phyloP scores from a whole-genome alignment of 2,329 filamentous ascomycete genomes.

The Phialocephala subalpina region DNA sequence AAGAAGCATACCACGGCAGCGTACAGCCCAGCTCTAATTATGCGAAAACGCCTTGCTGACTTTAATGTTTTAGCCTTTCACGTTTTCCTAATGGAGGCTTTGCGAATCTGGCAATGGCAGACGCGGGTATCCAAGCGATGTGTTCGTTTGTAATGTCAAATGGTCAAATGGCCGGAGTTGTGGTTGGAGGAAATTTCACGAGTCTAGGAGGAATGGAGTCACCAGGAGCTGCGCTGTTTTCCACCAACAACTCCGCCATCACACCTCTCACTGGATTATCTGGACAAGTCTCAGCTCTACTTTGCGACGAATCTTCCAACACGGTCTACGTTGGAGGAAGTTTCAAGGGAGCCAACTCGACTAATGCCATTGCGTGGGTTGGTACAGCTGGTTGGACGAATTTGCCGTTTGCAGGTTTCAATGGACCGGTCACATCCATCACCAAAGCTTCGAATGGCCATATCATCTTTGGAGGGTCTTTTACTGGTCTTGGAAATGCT shows the following conservation, averaged over 20 bases:
- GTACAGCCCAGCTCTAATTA: no score
- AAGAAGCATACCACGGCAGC: no score
- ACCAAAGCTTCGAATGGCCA: conserved; percentile 80
- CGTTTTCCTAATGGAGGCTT: conserved; percentile 88
- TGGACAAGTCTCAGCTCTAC: conserved; percentile 82
- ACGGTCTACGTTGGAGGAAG: conserved; percentile 92
- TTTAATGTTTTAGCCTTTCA: conserved; percentile 56
- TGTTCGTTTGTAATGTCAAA: conserved; percentile 77
- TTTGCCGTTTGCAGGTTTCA: conserved; percentile 92
- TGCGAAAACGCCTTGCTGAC: no score
- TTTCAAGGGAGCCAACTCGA: conserved; percentile 82
- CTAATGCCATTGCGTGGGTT: conserved; percentile 88
- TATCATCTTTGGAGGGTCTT: conserved; percentile 90
- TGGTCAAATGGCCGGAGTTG: conserved; percentile 74
- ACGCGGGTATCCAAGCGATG: conserved; percentile 89
- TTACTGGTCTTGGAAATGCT: conserved; percentile 86
- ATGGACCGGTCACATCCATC: conserved; percentile 89
- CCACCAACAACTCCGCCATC: conserved; percentile 74
- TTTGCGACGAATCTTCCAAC: conserved; percentile 79
- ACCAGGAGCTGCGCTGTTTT: conserved; percentile 81
- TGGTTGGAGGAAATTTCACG: conserved; percentile 96
- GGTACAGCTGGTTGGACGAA: conserved; percentile 74
- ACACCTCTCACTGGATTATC: conserved; percentile 81
- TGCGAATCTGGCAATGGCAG: conserved; percentile 74
- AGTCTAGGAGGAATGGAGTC: conserved; percentile 81